Evolutionary conservation across 306 rosid species (phyloP), one percentile per base, ranked within the genome.

Genomic region (Rosa chinensis): DNA sequence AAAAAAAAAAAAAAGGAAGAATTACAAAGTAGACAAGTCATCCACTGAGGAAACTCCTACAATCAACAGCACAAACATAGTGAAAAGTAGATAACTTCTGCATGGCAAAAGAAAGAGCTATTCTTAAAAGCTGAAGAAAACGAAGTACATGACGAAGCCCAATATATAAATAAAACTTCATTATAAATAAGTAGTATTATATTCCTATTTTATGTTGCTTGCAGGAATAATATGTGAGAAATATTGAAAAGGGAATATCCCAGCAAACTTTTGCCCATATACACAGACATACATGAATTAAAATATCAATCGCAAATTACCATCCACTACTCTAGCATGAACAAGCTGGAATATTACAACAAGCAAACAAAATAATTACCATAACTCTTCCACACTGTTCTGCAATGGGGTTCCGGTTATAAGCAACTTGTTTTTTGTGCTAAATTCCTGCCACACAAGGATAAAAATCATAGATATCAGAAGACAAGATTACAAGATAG

Each of bases 401-500:
- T 96, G 99, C 45, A 96, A 85, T 18, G 99, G 99, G 82, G 99
- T 96, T 23, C 99, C 99, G 61, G 99, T 96, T 76, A 96, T 90
- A 71, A 96, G 97, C 91, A 96, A 86, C 89, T 96, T 96, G 84
- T 96, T 96, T 88, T 96, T 96, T 77, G 99, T 96, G 90, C 99
- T 93, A 89, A 96, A 96, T 81, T 96, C 99, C 99, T 96, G 90
- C 56, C 59, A 83, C 66, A 45, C 66, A 78, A 79, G 67, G 9
- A 80, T 68, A 44, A 66, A 21, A 20, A 32, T 55, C 56, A 74
- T 49, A 72, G 32, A 58, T 58, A 81, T 61, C 18, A 86, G 32
- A 49, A 73, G 6, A 59, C 23, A 62, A 75, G 47, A 18, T 72
- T 49, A 75, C 58, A 44, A 18, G 40, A 67, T 21, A 78, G 59